Evolutionary conservation across 257 asterid genomes (phyloP), one percentile per base, ranked within the genome.

Genomic region (Salvia splendens): DNA sequence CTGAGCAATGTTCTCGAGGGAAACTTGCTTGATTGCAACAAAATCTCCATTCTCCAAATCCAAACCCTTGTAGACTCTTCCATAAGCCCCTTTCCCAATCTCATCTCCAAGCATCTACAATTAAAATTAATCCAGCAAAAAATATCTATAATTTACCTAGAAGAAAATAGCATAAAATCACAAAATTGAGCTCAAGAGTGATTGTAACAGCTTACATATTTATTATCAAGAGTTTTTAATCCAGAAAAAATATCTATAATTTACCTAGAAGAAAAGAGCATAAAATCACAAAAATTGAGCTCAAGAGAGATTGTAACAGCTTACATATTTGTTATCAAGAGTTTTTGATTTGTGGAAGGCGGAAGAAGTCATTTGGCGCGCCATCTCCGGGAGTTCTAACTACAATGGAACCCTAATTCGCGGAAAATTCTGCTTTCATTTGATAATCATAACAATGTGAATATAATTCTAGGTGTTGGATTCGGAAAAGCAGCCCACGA

Each of bases 21-120:
- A 93, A 57, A 93, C 98, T 78, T 93, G 97, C 83, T 93, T 93
- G 73, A 93, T 90, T 47, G 97, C 98, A 53, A 93, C 98, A 79
- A 93, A 93, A 73, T 90, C 98, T 50, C 97, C 98, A 81, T 89
- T 89, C 72, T 89, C 84, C 30, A 90, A 84, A 84, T 93, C 98
- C 87, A 93, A 73, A 55, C 96, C 98, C 83, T 93, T 93, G 85
- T 93, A 93, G 54, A 93, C 98, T 80, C 95, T 89, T 65, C 98
- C 98, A 72, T 89, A 90, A 17, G 98, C 98, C 60, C 98, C 98
- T 84, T 93, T 41, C 98, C 98, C 30, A 57, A 93, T 93, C 80
- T 93, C 98, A 79, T 93, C 98, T 56, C 98, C 98, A 65, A 89
- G 93, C 90, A 93, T 93, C 98, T 84, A 74, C 70, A 72, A 47